Evolutionary conservation across 2,329 filamentous ascomycete species (phyloP), one percentile per base, ranked within the genome.

Genomic region (Colletotrichum sojae): DNA sequence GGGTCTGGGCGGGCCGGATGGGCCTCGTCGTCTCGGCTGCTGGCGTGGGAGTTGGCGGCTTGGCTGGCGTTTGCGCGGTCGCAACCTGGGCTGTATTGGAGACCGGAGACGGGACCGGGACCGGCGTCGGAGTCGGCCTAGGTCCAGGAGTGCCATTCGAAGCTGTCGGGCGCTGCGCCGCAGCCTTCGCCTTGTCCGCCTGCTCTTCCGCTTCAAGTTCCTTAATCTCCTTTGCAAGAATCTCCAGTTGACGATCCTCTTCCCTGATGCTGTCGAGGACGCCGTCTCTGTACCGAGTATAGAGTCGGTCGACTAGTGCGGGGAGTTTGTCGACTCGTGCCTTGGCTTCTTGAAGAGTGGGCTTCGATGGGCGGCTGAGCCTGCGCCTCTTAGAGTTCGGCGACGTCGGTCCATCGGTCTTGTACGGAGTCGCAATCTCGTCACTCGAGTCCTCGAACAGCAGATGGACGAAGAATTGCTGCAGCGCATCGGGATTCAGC

Each of bases 401-500:
- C 36, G 85, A 86, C 43, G 83, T 74, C 46, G 71, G 63, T 43
- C 66, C 76, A 72, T 61, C 75, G 71, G 74, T 78, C 74, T 73
- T 78, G 18, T 68, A 40, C 56, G 73, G 80, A 73, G 57, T 72
- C 72, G 83, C 84, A 20, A 80, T 79, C 71, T 91, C 88, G 63
- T 77, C 79, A 73, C 82, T 88, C 72, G 91, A 80, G 79, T 96
- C 94, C 73, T 97, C 92, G 73, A 89, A 89, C 77, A 98, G 80
- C 67, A 97, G 83, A 67, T 89, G 87, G 73, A 94, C 83, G 79
- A 97, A 98, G 60, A 96, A 86, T 76, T 92, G 88, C 79, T 93
- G 90, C 73, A 98, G 84, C 51, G 94, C 89, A 79, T 95, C 92
- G 8, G 94, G 90, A 55, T 86, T 92, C 78, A 98, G 83, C 71